phyloP scores from a whole-genome alignment of 1,139 yeast species.

The Kluyveromyces sp. region DNA sequence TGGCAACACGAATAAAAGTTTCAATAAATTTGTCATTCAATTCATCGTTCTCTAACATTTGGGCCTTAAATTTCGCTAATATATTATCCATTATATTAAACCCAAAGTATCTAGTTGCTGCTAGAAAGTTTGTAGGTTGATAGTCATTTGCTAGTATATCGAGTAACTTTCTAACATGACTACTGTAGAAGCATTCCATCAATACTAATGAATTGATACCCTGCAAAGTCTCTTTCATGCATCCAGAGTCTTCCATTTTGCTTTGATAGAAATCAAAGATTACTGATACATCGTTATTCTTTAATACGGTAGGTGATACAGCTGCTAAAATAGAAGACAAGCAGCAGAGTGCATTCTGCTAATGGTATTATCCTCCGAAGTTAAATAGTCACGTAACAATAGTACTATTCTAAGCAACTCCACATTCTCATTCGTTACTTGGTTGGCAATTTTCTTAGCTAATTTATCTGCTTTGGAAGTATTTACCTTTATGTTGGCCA shows the following conservation, averaged over 20 bases:
- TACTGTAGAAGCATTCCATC: slow-evolving; percentile 39
- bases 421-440: slow-evolving; percentile 31
- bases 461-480: slow-evolving; percentile 31
- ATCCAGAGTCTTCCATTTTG: slow-evolving; percentile 57
- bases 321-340: slow-evolving; percentile 43
- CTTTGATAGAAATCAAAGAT: slow-evolving; percentile 55
- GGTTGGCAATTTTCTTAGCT: slow-evolving; percentile 27
- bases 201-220: slow-evolving; percentile 48
- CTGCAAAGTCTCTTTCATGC: slow-evolving; percentile 44
- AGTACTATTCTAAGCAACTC: slow-evolving; percentile 47
- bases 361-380: slow-evolving; percentile 50
- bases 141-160: slow-evolving; percentile 39
- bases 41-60: slow-evolving; percentile 10
- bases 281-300: slow-evolving; percentile 60
- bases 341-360: slow-evolving; percentile 46
- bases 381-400: slow-evolving; percentile 51
- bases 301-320: slow-evolving; percentile 36
- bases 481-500: slow-evolving; percentile 36
- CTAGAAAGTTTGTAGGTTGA: slow-evolving; percentile 55
- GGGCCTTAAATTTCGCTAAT: slow-evolving; percentile 22
- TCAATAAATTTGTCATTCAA: slow-evolving; percentile 39
- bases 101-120: slow-evolving; percentile 54
- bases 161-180: slow-evolving; percentile 35
- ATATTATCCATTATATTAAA: slow-evolving; percentile 44
- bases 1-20: slow-evolving; percentile 59